Conservation (phyloP, 208 protist genomes). For the Porcisia deanei region DNA sequence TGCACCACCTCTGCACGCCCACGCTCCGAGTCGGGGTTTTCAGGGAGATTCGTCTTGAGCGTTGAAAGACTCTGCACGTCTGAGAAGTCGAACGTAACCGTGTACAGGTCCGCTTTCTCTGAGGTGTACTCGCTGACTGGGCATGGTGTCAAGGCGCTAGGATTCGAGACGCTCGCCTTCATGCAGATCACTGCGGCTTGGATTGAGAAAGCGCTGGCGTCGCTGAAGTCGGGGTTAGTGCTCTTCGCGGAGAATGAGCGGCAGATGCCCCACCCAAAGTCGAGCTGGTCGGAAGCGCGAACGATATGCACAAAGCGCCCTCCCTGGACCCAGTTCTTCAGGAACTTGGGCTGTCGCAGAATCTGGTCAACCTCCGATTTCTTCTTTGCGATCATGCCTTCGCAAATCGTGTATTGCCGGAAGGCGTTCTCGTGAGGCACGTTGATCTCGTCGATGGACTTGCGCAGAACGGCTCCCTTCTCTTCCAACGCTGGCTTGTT, state of each 20-base stretch:
- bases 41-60: slow-evolving; percentile 81
- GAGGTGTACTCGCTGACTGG: slow-evolving; percentile 85
- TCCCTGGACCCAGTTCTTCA: slow-evolving; percentile 95
- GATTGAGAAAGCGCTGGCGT: slow-evolving; percentile 70
- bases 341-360: slow-evolving; percentile 88
- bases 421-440: slow-evolving; percentile 82
- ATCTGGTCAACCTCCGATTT: slow-evolving; percentile 60
- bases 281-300: slow-evolving; percentile 56
- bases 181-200: slow-evolving; percentile 84
- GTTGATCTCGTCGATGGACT: slow-evolving; percentile 60
- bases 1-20: slow-evolving; percentile 78
- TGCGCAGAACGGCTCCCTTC: slow-evolving; percentile 54
- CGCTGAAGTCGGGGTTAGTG: slow-evolving; percentile 44
- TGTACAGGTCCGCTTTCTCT: slow-evolving; percentile 82
- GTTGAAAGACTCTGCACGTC: slow-evolving; percentile 75
- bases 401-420: slow-evolving; percentile 84
- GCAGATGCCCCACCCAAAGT: slow-evolving; percentile 91
- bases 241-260: slow-evolving; percentile 70
- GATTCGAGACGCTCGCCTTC: slow-evolving; percentile 54
- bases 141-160: slow-evolving; percentile 56
- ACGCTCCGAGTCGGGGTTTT: slow-evolving; percentile 70
- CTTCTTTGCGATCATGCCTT: slow-evolving; percentile 76
- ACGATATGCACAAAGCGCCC: slow-evolving; percentile 94
- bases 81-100: slow-evolving; percentile 82
- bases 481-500: slow-evolving; percentile 85